phyloP scores from a whole-genome alignment of 139 green algal species.

The Zygnema circumcarinatum region DNA sequence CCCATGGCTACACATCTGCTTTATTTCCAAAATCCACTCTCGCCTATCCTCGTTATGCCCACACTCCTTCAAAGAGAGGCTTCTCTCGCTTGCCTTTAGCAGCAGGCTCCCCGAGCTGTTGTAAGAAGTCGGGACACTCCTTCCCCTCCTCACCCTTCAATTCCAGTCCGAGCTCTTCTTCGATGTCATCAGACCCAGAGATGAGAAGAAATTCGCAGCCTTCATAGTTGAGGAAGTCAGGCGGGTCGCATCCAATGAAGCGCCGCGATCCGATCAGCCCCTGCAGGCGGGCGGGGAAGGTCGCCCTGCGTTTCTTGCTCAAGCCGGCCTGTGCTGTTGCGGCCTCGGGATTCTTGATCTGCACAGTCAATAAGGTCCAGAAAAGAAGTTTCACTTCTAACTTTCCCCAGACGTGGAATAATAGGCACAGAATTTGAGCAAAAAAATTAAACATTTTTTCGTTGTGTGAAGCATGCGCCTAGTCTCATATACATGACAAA shows the following conservation, averaged over 20 bases:
- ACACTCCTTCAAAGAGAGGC: constrained; percentile 3
- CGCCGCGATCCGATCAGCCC: constrained; percentile 14
- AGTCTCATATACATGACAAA: too few relatives aligned
- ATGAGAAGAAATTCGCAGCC: constrained; percentile 48
- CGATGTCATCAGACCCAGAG: constrained; percentile 26
- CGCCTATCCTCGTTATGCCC: too few relatives aligned
- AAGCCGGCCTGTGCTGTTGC: constrained; percentile 11
- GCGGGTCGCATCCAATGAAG: constrained; percentile 26
- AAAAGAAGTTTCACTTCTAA: neutral
- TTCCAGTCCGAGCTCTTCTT: constrained; percentile 43
- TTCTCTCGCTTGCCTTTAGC: neutral
- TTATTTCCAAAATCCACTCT: too few relatives aligned
- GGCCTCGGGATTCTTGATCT: constrained; percentile 44
- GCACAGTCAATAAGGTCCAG: neutral
- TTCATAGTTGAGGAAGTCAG: constrained; percentile 47
- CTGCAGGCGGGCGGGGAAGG: constrained; percentile 27
- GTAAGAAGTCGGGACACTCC: neutral
- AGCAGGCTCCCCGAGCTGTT: neutral
- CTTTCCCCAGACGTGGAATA: neutral
- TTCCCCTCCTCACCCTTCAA: neutral
- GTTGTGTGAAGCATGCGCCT: too few relatives aligned
- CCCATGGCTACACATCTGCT: too few relatives aligned
- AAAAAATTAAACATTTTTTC: too few relatives aligned
- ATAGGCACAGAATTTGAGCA: too few relatives aligned
- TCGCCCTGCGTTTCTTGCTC: neutral